A percentile compares a stretch with the other conserved stretches of the same genome.
phyloP scores from a whole-genome alignment of 306 rosid genomes.

The Inga laurina region DNA sequence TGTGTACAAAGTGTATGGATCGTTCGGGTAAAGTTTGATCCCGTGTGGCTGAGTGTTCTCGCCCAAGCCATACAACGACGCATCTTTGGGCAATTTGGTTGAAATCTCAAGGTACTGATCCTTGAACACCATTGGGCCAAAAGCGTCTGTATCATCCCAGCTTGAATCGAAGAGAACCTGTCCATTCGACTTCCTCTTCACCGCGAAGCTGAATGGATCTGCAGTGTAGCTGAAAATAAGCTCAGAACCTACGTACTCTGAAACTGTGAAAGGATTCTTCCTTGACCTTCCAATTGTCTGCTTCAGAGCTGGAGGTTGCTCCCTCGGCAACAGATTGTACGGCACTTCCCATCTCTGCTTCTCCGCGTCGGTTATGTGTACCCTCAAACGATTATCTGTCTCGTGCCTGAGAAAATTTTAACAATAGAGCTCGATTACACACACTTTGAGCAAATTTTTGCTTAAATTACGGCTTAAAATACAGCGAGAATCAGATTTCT shows the following conservation, averaged over 20 bases:
- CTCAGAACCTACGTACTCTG: slow-evolving; percentile 70
- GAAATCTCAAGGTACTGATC: slow-evolving; percentile 95
- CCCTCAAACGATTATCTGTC: slow-evolving; percentile 75
- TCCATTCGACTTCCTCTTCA: slow-evolving; percentile 78
- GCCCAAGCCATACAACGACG: slow-evolving; percentile 82
- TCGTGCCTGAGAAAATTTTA: slow-evolving; percentile 58
- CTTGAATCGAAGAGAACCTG: slow-evolving; percentile 70
- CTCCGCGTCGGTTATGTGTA: slow-evolving; percentile 78
- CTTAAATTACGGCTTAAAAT: background rate
- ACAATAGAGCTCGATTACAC: background rate
- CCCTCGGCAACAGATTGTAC: slow-evolving; percentile 75
- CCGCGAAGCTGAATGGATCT: slow-evolving; percentile 78
- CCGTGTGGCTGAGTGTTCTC: slow-evolving; percentile 95
- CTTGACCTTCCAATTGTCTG: slow-evolving; percentile 45
- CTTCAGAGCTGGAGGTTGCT: slow-evolving; percentile 58
- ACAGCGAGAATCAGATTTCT: background rate
- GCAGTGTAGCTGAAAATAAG: slow-evolving; percentile 68
- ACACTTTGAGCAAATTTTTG: background rate
- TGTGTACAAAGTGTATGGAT: slow-evolving; percentile 84
- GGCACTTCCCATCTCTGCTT: slow-evolving; percentile 96
- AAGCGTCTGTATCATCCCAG: slow-evolving; percentile 56
- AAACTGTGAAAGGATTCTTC: slow-evolving; percentile 42
- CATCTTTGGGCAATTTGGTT: slow-evolving; percentile 72
- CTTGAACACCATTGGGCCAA: slow-evolving; percentile 69
- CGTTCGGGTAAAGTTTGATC: slow-evolving; percentile 73